A percentile compares a stretch with the other conserved stretches of the same genome.
Conservation (phyloP, 306 rosid genomes). For the Lathyrus tuberosus region DNA sequence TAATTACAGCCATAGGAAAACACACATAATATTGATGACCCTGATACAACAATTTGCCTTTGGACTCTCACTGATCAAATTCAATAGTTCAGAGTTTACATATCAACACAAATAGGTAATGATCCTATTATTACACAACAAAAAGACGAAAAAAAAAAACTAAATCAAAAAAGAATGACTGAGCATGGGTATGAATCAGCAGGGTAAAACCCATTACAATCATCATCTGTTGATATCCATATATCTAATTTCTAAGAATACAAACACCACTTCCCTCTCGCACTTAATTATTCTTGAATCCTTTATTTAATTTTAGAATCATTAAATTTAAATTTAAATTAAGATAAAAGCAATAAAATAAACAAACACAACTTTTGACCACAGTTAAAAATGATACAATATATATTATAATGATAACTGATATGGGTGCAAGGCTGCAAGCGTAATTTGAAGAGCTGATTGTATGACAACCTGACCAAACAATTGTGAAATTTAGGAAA, state of each 20-base stretch:
- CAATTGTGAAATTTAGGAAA: background rate
- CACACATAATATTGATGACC: background rate
- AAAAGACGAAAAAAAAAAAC: background rate
- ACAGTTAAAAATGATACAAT: background rate
- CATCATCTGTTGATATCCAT: background rate
- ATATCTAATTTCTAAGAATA: background rate
- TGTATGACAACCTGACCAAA: background rate
- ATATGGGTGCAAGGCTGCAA: background rate
- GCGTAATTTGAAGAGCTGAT: constrained; percentile 1
- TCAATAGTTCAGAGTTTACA: constrained; percentile 2
- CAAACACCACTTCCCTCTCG: background rate
- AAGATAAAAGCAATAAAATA: background rate
- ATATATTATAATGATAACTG: background rate
- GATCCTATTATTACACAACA: background rate
- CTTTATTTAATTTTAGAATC: background rate
- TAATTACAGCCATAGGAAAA: constrained; percentile 1
- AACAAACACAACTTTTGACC: background rate
- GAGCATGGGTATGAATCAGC: background rate
- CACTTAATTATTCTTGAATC: background rate
- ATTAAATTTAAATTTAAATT: background rate
- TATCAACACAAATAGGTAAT: background rate
- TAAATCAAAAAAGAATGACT: background rate
- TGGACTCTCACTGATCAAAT: background rate
- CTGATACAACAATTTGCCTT: background rate
- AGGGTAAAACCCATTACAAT: background rate